Base-by-base conservation (phyloP, 768 basidiomycete genomes). In the Hericium alpestre region DNA sequence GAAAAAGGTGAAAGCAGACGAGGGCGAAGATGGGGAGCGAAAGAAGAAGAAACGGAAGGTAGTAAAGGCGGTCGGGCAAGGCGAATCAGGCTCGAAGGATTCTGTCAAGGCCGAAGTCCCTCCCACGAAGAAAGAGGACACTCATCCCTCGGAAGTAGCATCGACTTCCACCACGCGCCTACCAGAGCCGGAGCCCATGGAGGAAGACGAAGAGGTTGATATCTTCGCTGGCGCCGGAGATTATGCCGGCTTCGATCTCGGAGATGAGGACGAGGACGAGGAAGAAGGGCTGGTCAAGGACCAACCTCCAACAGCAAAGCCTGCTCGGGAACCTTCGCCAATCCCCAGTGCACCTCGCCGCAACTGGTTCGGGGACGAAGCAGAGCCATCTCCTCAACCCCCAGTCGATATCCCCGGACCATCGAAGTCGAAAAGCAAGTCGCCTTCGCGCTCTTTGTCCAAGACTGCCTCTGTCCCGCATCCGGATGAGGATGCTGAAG, bases 191-290 rank as follows among this genome's bases (percentile, higher is more conserved):
- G n/a, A 47, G 18, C 51, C 56, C 7, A 47, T 57, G 13, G 54
- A 63, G n/a, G 32, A 74, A 3, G 82, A 82, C n/a, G 82, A 82
- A 18, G 82, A 90, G 54, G 79, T 90, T 43, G 88, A 95, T 65
- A 94, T 96, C 46, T 96, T 96, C 67, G 87, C 82, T 1, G 93
- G 74, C 54, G 89, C 82, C 4, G 92, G 86, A 9, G 90, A 90
- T 51, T 96, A 94, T 65, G 78, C 86, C 53, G 88, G 88, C 1
- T 66, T 87, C 7, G 78, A 81, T 49, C 61, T 80, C 4, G 82
- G 75, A 20, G 80, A 80, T 51, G 67, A 69, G 16, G 67, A 66
- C 16, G 67, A 69, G n/a, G 67, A 66, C 13, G 65, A 65, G 9
- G 65, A 64, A 20, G 66, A 55, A 16, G 41, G 48, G 13, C 50